Conservation (phyloP, 345 rosid genomes). For the Melaleuca quinquenervia region DNA sequence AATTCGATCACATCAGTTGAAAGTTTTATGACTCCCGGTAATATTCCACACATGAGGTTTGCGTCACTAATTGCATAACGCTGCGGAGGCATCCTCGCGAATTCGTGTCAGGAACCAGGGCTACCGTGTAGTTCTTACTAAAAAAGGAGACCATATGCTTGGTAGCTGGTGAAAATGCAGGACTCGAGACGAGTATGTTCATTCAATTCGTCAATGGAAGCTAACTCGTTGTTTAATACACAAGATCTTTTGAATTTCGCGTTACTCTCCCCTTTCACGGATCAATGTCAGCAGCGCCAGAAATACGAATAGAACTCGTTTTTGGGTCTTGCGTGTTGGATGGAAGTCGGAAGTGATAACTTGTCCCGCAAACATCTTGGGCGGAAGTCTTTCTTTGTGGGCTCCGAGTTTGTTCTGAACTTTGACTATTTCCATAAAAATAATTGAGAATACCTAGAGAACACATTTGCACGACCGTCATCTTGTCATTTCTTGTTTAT, state of each 20-base stretch:
- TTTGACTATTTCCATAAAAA: neutral
- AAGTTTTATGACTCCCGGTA: neutral
- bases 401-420: neutral
- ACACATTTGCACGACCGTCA: neutral
- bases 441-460: neutral
- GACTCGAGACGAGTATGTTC: neutral
- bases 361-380: neutral
- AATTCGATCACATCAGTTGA: neutral
- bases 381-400: neutral
- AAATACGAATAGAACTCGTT: neutral
- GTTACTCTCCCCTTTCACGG: neutral
- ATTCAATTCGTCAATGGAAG: neutral
- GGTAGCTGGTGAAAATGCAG: neutral
- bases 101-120: neutral
- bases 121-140: neutral
- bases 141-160: accelerated
- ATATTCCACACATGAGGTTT: neutral
- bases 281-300: neutral
- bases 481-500: neutral
- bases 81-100: neutral
- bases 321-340: neutral
- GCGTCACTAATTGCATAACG: accelerated
- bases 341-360: neutral
- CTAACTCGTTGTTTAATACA: neutral
- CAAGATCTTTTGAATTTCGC: neutral